Evolutionary conservation across 306 rosid species (phyloP).

Genomic region (Pterocarpus santalinus): DNA sequence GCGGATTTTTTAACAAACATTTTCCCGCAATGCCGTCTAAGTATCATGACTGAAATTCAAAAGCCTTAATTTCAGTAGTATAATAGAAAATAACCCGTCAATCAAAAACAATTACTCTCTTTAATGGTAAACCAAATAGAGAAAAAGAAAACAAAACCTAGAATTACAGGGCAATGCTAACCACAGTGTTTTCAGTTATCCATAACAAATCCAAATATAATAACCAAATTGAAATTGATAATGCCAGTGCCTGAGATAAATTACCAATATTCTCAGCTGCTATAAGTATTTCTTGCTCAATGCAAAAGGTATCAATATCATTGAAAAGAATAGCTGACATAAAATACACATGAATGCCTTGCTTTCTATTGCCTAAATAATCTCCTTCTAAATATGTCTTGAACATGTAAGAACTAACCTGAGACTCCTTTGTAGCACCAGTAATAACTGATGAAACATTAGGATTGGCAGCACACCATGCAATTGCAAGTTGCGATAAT

Average conservation of each 20-base stretch:
- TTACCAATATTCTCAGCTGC: conserved; percentile 9
- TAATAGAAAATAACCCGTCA: background rate
- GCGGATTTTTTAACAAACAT: background rate
- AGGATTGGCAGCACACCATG: conserved; percentile 98
- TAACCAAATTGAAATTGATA: background rate
- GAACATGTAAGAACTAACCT: conserved; percentile 66
- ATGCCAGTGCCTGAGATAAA: conserved; percentile 9
- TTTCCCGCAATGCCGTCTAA: background rate
- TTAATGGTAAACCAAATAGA: background rate
- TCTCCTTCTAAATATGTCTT: conserved; percentile 4
- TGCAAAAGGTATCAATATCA: conserved; percentile 1
- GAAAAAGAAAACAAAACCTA: background rate
- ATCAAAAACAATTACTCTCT: background rate
- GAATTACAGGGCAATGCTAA: background rate
- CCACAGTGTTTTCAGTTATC: background rate
- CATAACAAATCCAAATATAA: background rate
- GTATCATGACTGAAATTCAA: background rate
- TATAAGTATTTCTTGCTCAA: background rate
- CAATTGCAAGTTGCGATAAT: conserved; percentile 87
- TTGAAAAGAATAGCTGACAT: background rate
- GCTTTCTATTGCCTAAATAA: background rate
- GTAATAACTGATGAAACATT: conserved; percentile 94
- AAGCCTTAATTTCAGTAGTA: conserved; percentile 18
- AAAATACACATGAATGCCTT: background rate
- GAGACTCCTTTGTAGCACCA: conserved; percentile 98